Conservation (phyloP, 2,329 filamentous ascomycete species). For the Aspergillus sergii region DNA sequence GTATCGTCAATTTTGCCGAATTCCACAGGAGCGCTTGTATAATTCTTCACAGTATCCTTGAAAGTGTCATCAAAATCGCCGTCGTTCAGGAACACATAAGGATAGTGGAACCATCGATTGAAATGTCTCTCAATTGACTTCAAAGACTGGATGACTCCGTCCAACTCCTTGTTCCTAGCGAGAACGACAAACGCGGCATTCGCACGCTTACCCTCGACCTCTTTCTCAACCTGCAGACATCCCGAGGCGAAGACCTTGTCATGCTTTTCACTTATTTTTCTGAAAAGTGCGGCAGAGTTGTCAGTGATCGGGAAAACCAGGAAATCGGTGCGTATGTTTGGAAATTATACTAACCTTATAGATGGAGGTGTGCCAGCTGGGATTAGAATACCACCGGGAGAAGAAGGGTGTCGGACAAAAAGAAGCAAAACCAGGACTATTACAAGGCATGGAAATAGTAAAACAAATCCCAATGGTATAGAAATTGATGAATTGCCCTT, state of each 20-base stretch:
- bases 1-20: conserved; percentile 89
- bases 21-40: conserved; percentile 85
- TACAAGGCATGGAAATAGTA: conserved; percentile 89
- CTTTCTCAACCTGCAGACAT: conserved; percentile 73
- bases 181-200: conserved; percentile 96
- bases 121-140: conserved; percentile 99
- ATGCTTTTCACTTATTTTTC: conserved; percentile 94
- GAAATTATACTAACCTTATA: conserved; percentile 69
- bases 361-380: conserved; percentile 84
- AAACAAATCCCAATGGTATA: conserved; percentile 86
- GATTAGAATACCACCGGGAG: conserved; percentile 79
- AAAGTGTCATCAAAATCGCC: conserved; percentile 95
- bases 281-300: conserved; percentile 40
- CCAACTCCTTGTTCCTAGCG: conserved; percentile 92
- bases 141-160: conserved; percentile 92
- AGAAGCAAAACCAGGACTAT: conserved; percentile 88
- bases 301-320: conserved; percentile 19
- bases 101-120: conserved; percentile 98
- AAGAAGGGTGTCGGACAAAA: conserved; percentile 84
- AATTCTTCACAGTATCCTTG: conserved; percentile 82
- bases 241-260: conserved; percentile 95
- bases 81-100: conserved; percentile 97
- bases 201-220: conserved; percentile 70
- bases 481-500: conserved; percentile 91
- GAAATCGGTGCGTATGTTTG: neutral